These are phyloP conservation scores for Dendrobium catenatum DNA, from an alignment of 106 monocot genomes.

Conservation along the genomic window DNA sequence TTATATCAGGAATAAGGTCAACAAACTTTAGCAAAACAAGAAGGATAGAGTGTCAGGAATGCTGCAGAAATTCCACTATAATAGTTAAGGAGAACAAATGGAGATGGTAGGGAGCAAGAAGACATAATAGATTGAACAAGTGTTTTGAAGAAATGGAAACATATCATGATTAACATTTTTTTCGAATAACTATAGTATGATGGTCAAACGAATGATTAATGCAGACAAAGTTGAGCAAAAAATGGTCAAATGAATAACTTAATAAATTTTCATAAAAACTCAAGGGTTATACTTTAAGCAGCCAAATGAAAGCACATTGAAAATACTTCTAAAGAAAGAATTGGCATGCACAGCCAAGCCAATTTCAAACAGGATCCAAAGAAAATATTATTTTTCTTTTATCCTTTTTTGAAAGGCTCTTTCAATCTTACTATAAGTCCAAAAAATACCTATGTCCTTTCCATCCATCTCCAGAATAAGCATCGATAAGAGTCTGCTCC, in stretches of 20 bases:
- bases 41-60: not conserved
- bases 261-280: not conserved
- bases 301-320: not conserved
- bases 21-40: not conserved
- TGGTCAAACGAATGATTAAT: not conserved
- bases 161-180: not conserved
- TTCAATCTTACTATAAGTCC: not conserved
- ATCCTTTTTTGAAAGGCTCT: not conserved
- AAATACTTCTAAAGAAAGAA: not conserved
- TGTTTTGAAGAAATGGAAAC: not conserved
- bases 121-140: not conserved
- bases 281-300: not conserved
- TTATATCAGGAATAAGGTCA: not conserved
- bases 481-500: constrained; percentile 85
- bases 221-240: not conserved
- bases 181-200: not conserved
- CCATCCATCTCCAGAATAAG: constrained; percentile 91
- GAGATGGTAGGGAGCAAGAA: not conserved
- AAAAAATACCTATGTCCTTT: constrained; percentile 69
- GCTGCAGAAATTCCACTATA: not conserved
- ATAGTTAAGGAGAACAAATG: not conserved
- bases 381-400: not conserved
- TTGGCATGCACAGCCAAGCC: not conserved
- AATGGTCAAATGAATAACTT: not conserved
- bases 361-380: not conserved